Percentiles rank a stretch among this genome's conserved stretches.
These are phyloP conservation scores for Sistotremastrum niveocremeum DNA, from an alignment of 768 basidiomycete genomes.

Conservation along the genomic window DNA sequence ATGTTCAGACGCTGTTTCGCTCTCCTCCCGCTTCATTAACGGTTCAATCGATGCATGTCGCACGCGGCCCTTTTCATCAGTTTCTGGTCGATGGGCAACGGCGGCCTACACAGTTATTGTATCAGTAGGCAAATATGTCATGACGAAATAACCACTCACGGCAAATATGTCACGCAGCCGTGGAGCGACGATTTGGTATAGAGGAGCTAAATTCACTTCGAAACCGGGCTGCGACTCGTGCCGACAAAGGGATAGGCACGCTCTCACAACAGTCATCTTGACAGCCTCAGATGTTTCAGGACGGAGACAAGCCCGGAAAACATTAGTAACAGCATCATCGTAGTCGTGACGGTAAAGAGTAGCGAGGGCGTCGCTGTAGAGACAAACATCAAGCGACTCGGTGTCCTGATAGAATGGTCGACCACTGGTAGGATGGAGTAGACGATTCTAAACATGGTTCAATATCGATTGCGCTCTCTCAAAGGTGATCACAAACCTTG, in stretches of 20 bases:
- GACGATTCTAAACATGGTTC: slow-evolving; percentile 9
- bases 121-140: not conserved
- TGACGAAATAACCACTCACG: slow-evolving; percentile 22
- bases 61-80: slow-evolving; percentile 41
- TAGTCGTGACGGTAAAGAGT: slow-evolving; percentile 60
- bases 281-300: slow-evolving; percentile 71
- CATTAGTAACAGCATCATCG: slow-evolving; percentile 39
- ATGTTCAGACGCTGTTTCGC: slow-evolving; percentile 49
- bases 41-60: slow-evolving; percentile 44
- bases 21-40: slow-evolving; percentile 41
- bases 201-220: not conserved
- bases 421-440: slow-evolving; percentile 20
- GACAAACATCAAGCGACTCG: slow-evolving; percentile 63
- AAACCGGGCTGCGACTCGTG: not conserved
- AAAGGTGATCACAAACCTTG: no score
- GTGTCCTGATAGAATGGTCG: slow-evolving; percentile 54
- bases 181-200: slow-evolving; percentile 18
- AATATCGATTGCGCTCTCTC: no score
- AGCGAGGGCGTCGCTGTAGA: slow-evolving; percentile 64
- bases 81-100: slow-evolving; percentile 43
- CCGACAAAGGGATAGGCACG: slow-evolving; percentile 26
- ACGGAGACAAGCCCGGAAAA: slow-evolving; percentile 55
- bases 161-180: slow-evolving; percentile 44
- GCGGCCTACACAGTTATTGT: slow-evolving; percentile 23
- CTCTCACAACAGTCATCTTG: slow-evolving; percentile 65